Base-by-base conservation (phyloP, 2,329 filamentous ascomycete species). In the Talaromyces sp. region DNA sequence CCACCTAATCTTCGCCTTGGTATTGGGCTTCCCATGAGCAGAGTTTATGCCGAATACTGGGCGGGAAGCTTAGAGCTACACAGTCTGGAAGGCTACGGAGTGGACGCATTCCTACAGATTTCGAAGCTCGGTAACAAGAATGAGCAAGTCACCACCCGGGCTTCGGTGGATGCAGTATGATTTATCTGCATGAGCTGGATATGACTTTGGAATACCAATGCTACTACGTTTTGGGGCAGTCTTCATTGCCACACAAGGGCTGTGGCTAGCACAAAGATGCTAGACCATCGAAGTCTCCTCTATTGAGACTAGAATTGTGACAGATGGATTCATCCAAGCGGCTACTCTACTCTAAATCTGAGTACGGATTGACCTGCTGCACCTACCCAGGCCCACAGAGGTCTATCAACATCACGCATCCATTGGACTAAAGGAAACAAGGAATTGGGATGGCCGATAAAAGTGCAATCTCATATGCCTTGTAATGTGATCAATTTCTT, bases 11-110 rank as follows among this genome's bases (percentile, higher is more conserved):
- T 97, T 61, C 84, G 91, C 10, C 80, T 99, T 1, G 94, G 94
- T 3, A 96, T 99, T 82, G 94, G 94, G 1, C 75, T 99, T 53
- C 94, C 94, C 0, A 86, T 99, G 76, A 96, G 92, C 67, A 84
- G 91, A 61, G 89, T 97, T 2, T 99, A 97, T 73, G 91, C 93
- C 28, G 93, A 97, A 74, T 97, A 97, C 73, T 99, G 94, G 94
- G 94, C 94, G 2, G 94, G 94, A 22, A 94, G 84, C 66, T 77
- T 99, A 8, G 89, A 96, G 67, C 74, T 97, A 59, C 93, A 97
- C 71, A 97, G 89, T 68, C 77, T 99, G 7, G 93, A 97, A 70
- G 95, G 94, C 0, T 97, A 97, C 70, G 94, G 94, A 13, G 91
- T 95, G 6, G 94, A 99, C 76, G 92, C 89, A 0, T 99, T 99